Percentiles rank a stretch among this genome's conserved stretches.
These are phyloP conservation scores for Phytophthora uliginosa DNA, from an alignment of 352 stramenopile genomes.

Conservation along the genomic window DNA sequence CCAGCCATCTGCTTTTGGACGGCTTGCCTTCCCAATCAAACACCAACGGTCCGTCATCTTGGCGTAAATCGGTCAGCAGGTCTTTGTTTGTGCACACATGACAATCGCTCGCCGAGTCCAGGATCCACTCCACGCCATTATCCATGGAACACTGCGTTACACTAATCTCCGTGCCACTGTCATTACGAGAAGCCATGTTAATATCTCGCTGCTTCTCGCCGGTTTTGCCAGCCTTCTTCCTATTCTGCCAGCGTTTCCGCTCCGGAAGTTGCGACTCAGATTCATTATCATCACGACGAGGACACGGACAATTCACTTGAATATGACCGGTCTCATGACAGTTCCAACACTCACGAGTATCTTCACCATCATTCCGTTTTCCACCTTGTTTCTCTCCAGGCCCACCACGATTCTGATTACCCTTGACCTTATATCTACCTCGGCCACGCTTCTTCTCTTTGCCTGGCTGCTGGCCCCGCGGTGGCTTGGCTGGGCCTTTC, in stretches of 20 bases:
- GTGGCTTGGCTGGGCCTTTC: too few relatives aligned
- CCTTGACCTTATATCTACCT: too few relatives aligned
- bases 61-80: not conserved
- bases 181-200: not conserved
- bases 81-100: not conserved
- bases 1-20: not conserved
- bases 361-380: not conserved
- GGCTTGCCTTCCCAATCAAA: not conserved
- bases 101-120: not conserved
- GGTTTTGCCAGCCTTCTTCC: not conserved
- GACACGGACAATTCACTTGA: constrained; percentile 5
- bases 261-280: not conserved
- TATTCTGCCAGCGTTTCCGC: not conserved
- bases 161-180: not conserved
- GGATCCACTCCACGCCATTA: not conserved
- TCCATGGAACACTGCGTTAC: not conserved
- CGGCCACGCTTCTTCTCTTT: too few relatives aligned
- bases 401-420: too few relatives aligned
- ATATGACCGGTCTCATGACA: constrained; percentile 15
- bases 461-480: too few relatives aligned
- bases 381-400: too few relatives aligned
- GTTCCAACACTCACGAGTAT: constrained; percentile 24
- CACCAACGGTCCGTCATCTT: not conserved
- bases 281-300: constrained; percentile 14
- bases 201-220: not conserved